Evolutionary conservation across 768 basidiomycete genomes (phyloP), one percentile per base, ranked within the genome.

Genomic region (Obba rivulosa): DNA sequence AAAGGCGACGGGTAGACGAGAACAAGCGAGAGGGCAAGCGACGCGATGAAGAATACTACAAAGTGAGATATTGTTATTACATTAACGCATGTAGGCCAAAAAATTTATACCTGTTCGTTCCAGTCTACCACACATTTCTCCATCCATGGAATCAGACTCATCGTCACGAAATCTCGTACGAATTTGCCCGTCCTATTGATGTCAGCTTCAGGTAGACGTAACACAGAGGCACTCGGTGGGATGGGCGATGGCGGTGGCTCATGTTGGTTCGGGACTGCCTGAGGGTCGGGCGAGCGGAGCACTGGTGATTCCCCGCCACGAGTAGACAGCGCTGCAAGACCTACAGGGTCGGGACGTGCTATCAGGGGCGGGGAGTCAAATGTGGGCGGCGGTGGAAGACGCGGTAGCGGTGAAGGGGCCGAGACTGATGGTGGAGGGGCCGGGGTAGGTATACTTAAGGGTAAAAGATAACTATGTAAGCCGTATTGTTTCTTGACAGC

Each of bases 91-190:
- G 18, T 31, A 18, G 38, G 22, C 8, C 28, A 9, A 11, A 22
- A 48, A 7, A 31, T 34, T 45, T 41, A 63, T 58, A 87, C 85
- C 49, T 74, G 74, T 70, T 98, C 94, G 62, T 96, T 97, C 91
- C 93, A 95, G 54, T 95, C 90, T 40, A 91, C 56, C 4, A 94
- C 87, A 64, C 84, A 85, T 59, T 85, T 90, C 69, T 98, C 95
- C 91, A 98, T 94, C 90, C 90, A 97, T 1, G 94, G 94, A 2
- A 97, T 65, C 39, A 98, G 66, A 60, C 88, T 93, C 81, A 88
- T 91, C 10, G 85, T 82, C 3, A 91, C 74, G 56, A 97, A 86
- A 64, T 96, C 94, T 39, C 92, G 78, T 9, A 90, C 77, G 58
- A 97, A 92, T 45, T 80, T 78, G 0, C 82, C 81, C 5, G 83